A percentile compares a stretch with the other conserved stretches of the same genome.
These are phyloP conservation scores for Wallacemonas sp. DNA, from an alignment of 208 protist species.

Conservation along the genomic window DNA sequence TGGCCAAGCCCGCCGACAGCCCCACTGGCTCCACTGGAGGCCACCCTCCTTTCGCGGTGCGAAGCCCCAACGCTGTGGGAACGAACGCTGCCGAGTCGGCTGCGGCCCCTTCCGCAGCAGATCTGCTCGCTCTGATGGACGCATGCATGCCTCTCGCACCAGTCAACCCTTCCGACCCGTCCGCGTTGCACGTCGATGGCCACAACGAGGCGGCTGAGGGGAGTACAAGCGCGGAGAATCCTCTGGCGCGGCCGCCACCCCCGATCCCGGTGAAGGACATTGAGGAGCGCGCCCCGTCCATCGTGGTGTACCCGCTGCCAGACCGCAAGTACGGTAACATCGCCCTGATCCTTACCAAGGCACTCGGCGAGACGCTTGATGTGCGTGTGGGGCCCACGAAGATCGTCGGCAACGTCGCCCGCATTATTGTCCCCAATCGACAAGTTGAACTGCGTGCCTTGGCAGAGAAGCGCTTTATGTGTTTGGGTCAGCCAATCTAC, in stretches of 20 bases:
- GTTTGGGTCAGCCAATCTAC: conserved; percentile 70
- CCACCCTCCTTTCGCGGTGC: neutral
- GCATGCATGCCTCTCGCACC: neutral
- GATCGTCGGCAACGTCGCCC: conserved; percentile 79
- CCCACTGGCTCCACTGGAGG: neutral
- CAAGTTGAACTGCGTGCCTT: conserved; percentile 86
- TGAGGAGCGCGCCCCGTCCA: conserved; percentile 65
- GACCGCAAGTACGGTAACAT: conserved; percentile 60
- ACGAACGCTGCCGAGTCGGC: too few species aligned
- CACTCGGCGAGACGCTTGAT: conserved; percentile 79
- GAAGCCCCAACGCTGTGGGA: conserved; percentile 1
- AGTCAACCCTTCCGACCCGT: neutral
- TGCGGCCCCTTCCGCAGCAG: conserved; percentile 39
- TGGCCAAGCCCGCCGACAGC: neutral
- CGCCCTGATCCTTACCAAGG: conserved; percentile 69
- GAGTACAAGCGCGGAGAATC: conserved; percentile 23
- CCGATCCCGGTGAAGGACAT: conserved; percentile 71
- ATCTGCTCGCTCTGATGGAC: conserved; percentile 70
- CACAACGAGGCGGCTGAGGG: neutral
- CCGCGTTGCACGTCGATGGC: neutral
- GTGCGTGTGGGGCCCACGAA: conserved; percentile 83
- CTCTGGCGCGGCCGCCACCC: conserved; percentile 67
- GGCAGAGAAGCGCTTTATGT: conserved; percentile 72
- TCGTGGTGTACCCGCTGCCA: conserved; percentile 85
- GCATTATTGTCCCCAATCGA: conserved; percentile 80